Evolutionary conservation across 352 stramenopile species (phyloP).

Genomic region (Globisporangium barbulae): DNA sequence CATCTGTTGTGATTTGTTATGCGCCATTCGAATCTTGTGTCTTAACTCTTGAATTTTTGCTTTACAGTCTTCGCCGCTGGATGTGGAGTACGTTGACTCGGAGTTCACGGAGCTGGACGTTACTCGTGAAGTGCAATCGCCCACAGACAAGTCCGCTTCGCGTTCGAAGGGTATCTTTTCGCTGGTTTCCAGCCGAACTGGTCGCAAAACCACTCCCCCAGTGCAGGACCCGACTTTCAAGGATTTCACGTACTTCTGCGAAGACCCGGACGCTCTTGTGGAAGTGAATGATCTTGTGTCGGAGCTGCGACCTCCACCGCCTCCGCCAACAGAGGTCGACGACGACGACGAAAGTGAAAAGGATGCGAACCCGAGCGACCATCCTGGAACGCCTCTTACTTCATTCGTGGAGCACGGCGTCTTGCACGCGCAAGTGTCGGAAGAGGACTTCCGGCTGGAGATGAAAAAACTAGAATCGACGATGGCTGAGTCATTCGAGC

Average conservation of each 20-base stretch:
- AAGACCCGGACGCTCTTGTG: slow-evolving; percentile 83
- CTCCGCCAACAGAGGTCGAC: slow-evolving; percentile 36
- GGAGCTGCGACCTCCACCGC: slow-evolving; percentile 57
- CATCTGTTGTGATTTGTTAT: background rate
- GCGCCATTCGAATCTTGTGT: background rate
- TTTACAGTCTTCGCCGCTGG: slow-evolving; percentile 60
- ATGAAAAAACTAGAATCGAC: slow-evolving; percentile 64
- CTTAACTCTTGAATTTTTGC: background rate
- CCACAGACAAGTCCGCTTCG: slow-evolving; percentile 71
- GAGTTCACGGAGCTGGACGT: slow-evolving; percentile 87
- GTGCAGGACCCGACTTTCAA: slow-evolving; percentile 88
- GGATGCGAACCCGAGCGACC: slow-evolving; percentile 23
- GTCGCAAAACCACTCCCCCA: slow-evolving; percentile 65
- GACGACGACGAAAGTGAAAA: slow-evolving; percentile 17
- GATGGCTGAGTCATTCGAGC: slow-evolving; percentile 69
- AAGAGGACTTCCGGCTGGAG: slow-evolving; percentile 57
- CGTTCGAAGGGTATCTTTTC: slow-evolving; percentile 84
- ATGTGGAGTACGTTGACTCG: slow-evolving; percentile 84
- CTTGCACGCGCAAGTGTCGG: slow-evolving; percentile 37
- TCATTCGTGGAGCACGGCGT: slow-evolving; percentile 82
- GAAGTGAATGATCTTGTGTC: slow-evolving; percentile 79
- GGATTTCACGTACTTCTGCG: slow-evolving; percentile 89
- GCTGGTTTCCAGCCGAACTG: slow-evolving; percentile 63
- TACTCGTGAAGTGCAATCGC: slow-evolving; percentile 76
- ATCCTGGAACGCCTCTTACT: slow-evolving; percentile 64